These are phyloP conservation scores for Tuber melanosporum DNA, from an alignment of 495 filamentous ascomycete species.

Conservation along the genomic window DNA sequence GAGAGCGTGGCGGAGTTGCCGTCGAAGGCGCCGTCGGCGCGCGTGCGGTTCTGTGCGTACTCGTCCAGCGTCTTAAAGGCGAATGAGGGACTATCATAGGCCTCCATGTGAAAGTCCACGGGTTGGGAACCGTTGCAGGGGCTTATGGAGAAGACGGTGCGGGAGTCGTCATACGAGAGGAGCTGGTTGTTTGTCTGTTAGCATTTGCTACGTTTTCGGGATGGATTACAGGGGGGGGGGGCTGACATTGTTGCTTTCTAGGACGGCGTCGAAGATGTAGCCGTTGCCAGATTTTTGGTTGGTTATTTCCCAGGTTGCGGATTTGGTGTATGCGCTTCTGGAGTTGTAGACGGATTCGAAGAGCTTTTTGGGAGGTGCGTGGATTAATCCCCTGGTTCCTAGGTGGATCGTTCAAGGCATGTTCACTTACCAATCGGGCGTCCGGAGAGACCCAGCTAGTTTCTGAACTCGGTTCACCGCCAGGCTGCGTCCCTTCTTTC, in stretches of 20 bases:
- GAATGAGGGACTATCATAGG: not conserved
- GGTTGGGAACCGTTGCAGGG: slow-evolving; percentile 12
- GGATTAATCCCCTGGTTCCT: not conserved
- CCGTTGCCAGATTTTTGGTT: slow-evolving; percentile 45
- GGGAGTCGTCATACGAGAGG: slow-evolving; percentile 6
- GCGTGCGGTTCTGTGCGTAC: slow-evolving; percentile 5
- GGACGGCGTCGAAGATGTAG: slow-evolving; percentile 31
- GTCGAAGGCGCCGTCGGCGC: slow-evolving; percentile 19
- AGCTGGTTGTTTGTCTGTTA: not conserved
- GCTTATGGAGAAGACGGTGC: slow-evolving; percentile 9
- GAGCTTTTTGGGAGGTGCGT: not conserved
- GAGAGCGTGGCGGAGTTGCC: slow-evolving; percentile 2
- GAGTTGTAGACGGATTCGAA: not conserved
- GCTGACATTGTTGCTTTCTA: not conserved
- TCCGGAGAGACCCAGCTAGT: slow-evolving; percentile 13
- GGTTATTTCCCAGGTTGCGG: slow-evolving; percentile 37
- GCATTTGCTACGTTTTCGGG: not conserved
- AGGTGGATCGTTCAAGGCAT: not conserved
- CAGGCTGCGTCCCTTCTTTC: slow-evolving; percentile 7
- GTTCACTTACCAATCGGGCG: slow-evolving; percentile 9
- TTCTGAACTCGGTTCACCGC: not conserved
- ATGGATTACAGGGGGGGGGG: slow-evolving; percentile 9
- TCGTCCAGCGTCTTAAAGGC: not conserved
- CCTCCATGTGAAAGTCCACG: slow-evolving; percentile 11
- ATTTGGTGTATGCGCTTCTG: not conserved